Conservation (phyloP, 2,329 filamentous ascomycete species). For the Pseudogymnoascus sp. region DNA sequence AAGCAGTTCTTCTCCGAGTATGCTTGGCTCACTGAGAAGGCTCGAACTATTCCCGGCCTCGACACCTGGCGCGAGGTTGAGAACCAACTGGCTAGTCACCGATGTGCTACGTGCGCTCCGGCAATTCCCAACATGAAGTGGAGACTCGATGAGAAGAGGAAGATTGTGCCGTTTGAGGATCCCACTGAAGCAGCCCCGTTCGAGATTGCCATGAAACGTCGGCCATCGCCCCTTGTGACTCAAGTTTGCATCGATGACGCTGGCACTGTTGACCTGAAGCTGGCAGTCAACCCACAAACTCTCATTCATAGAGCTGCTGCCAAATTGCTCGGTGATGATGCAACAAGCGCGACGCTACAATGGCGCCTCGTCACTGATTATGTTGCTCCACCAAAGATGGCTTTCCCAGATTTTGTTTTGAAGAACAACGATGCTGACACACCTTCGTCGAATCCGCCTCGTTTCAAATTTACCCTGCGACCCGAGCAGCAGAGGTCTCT, state of each 20-base stretch:
- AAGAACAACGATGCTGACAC: slow-evolving; percentile 34
- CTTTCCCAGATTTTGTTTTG: slow-evolving; percentile 34
- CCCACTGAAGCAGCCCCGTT: slow-evolving; percentile 40
- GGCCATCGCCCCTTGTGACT: slow-evolving; percentile 35
- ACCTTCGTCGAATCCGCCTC: slow-evolving; percentile 27
- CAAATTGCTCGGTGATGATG: slow-evolving; percentile 22
- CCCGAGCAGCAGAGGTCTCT: slow-evolving; percentile 47
- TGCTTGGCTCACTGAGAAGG: slow-evolving; percentile 28
- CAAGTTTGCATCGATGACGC: slow-evolving; percentile 29
- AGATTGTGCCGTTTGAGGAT: slow-evolving; percentile 41
- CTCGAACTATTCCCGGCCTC: slow-evolving; percentile 13
- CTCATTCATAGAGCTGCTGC: slow-evolving; percentile 36
- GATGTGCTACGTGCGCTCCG: slow-evolving; percentile 31
- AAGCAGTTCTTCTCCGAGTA: slow-evolving; percentile 25
- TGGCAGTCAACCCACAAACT: slow-evolving; percentile 34
- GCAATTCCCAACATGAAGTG: slow-evolving; percentile 31
- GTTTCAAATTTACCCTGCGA: slow-evolving; percentile 35
- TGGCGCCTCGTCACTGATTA: slow-evolving; percentile 43
- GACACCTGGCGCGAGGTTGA: slow-evolving; percentile 12
- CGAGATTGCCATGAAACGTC: slow-evolving; percentile 42
- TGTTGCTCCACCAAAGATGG: slow-evolving; percentile 26
- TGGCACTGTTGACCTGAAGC: slow-evolving; percentile 30
- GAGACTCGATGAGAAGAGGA: slow-evolving; percentile 25
- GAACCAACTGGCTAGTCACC: background rate
- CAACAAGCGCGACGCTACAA: slow-evolving; percentile 21